These are phyloP conservation scores for Gaultheria prostrata DNA, from an alignment of 148 eudicot genomes.

Conservation along the genomic window DNA sequence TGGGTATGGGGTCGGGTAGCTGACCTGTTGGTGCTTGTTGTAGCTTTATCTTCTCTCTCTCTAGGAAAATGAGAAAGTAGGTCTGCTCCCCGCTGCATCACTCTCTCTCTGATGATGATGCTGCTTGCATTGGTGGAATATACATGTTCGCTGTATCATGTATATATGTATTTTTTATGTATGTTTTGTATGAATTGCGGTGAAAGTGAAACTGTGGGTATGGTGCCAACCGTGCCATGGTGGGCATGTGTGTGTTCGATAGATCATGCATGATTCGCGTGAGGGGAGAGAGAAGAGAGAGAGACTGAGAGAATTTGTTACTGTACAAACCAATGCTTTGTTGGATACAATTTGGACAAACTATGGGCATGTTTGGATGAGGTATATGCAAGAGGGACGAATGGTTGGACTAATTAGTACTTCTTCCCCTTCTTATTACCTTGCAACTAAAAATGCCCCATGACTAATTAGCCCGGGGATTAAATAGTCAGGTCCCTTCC, in stretches of 20 bases:
- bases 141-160: not conserved
- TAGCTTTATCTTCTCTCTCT: not conserved
- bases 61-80: not conserved
- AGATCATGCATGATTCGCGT: conserved; percentile 10
- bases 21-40: conserved; percentile 5
- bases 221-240: no score
- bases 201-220: not conserved
- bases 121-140: not conserved
- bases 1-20: not conserved
- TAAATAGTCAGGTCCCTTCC: no score
- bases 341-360: not conserved
- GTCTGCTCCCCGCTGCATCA: not conserved
- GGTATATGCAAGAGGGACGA: no score
- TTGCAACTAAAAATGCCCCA: no score
- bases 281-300: conserved; percentile 13
- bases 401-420: no score
- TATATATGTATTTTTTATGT: not conserved
- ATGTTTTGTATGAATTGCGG: not conserved
- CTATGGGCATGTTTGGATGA: no score
- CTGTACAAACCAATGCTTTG: not conserved
- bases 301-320: not conserved
- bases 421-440: no score
- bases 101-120: conserved; percentile 7
- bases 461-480: no score
- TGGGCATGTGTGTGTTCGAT: not conserved